Conservation (phyloP, 768 basidiomycete species). For the Cystobasidium tubakii region DNA sequence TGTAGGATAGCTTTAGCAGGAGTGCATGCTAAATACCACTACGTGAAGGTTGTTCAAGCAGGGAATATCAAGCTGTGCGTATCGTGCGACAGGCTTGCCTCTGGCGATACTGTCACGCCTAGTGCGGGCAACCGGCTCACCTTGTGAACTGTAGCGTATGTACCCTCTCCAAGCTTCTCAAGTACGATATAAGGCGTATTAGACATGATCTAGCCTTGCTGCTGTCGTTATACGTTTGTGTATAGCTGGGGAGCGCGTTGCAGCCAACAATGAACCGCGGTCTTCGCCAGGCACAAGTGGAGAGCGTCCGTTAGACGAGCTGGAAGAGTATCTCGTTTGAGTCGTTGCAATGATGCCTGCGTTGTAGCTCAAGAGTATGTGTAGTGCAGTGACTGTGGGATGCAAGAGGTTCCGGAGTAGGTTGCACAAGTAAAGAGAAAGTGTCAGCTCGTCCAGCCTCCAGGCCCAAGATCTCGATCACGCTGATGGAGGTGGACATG, state of each 20-base stretch:
- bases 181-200: constrained; percentile 56
- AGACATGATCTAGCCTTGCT: constrained; percentile 14
- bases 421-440: background rate
- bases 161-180: constrained; percentile 53
- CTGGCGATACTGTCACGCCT: background rate
- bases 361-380: too few species aligned
- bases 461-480: background rate
- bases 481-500: background rate
- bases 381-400: background rate
- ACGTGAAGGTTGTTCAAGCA: too few species aligned
- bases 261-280: background rate
- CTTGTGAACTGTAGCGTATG: constrained; percentile 54
- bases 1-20: constrained; percentile 45
- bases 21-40: background rate
- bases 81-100: background rate
- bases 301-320: background rate
- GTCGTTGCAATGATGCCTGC: too few species aligned
- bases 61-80: background rate
- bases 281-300: background rate
- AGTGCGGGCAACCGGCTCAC: constrained; percentile 41
- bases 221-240: too few species aligned
- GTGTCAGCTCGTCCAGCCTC: background rate
- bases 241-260: too few species aligned
- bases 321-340: background rate
- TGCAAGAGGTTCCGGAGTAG: background rate